Evolutionary conservation across 768 basidiomycete species (phyloP), one percentile per base, ranked within the genome.

Genomic region (Tephrocybe sp.): DNA sequence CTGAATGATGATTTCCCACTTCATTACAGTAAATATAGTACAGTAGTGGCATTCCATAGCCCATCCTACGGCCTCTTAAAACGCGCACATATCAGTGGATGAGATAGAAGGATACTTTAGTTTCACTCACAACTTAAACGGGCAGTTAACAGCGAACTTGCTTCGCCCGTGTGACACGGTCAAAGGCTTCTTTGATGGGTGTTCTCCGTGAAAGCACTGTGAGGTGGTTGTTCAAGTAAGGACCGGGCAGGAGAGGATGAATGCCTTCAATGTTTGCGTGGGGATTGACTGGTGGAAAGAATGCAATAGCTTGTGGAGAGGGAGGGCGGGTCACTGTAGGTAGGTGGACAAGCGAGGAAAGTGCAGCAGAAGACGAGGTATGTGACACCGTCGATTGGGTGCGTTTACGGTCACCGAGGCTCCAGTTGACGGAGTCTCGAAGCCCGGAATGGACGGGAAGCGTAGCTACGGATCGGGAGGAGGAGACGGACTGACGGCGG

Each of bases 181-280:
- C 88, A 59, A 81, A 83, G 20, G 85, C 81, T 64, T 88, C 88
- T 58, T 79, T 74, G 50, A 90, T 70, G 20, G 89, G 87, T 45
- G 77, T 81, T 44, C 84, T 76, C 65, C 83, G 76, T 15, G 78
- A 72, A 26, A 89, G 70, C 41, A 88, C 78, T 17, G 86, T 86
- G 65, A 90, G 71, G 52, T 91, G 89, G 51, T 84, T 80, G 58
- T 73, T 79, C 54, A 88, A 65, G 62, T 89, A 90, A 36, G 88
- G 87, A 3, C 80, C 78, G 0, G 89, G 89, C 20, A 90, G 74
- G 15, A 90, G 73, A 0, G 86, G 79, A 62, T 91, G 89, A 8
- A 86, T 79, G 21, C 68, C 72, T 62, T 88, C 85, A 17, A 81
- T 68, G 48, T 81, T 73, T 20, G 70, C 69, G 42, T 76, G 73